Evolutionary conservation across 2,329 filamentous ascomycete genomes (phyloP), one percentile per base, ranked within the genome.

Genomic region (Monilinia vaccinii-corymbosi): DNA sequence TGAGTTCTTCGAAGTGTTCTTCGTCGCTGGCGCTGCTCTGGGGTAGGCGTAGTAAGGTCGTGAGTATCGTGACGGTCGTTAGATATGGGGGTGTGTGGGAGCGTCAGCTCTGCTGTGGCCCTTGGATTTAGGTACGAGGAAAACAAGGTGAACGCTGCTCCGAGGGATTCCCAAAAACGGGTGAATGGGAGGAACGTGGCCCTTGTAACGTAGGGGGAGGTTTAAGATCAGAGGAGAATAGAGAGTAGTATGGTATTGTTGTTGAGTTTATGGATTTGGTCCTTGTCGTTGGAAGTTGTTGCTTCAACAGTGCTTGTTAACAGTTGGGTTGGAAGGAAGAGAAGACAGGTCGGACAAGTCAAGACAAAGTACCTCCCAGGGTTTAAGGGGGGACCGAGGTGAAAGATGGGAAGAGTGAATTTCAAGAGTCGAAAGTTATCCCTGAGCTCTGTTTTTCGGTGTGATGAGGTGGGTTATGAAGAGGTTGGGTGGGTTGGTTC

Each of bases 1-100:
- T 72, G 71, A 45, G 68, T 70, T 66, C 65, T 61, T 61, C 66
- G 67, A 56, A 64, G 56, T 46, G 63, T 63, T 60, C 34, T 58
- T 52, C 64, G 68, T 66, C 68, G 69, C 68, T 71, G 71, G 69
- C 69, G 70, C 66, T 67, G 67, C 59, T 63, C 50, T 52, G 61
- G 59, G 46, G 51, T 63, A 16, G 67, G 68, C 61, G 69, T 71
- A 63, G 66, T 60, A 34, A 62, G 66, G 63, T 72, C 71, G 71
- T 73, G 56, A 56, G 65, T 61, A 56, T 72, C 71, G 71, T 73
- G 65, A 70, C 61, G 64, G 70, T 73, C 71, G 70, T 73, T 68
- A 73, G 60, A 64, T 52, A 40, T 58, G 45, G 64, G 32, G 23
- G 61, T 61, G 38, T 61, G 67, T 67, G 62, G 60, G 56, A 60